Percentiles rank a stretch among this genome's conserved stretches.
These are phyloP conservation scores for Colletotrichum camelliae DNA, from an alignment of 2,329 filamentous ascomycete species.

Conservation along the genomic window DNA sequence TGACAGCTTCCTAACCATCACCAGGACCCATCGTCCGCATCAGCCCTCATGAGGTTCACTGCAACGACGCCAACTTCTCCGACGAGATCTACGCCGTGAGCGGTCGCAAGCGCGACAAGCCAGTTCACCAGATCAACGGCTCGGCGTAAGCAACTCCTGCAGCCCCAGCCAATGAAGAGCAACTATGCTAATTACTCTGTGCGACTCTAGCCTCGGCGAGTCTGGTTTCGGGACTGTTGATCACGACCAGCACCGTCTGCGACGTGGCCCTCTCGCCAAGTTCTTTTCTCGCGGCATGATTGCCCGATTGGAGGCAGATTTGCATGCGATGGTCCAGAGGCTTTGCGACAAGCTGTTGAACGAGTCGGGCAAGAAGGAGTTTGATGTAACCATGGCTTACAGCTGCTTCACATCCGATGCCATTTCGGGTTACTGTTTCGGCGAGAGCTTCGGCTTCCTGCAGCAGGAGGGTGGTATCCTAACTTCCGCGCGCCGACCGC, in stretches of 20 bases:
- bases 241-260: conserved; percentile 32
- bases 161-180: not conserved
- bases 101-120: conserved; percentile 22
- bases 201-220: conserved; percentile 22
- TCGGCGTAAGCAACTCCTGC: conserved; percentile 4
- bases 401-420: conserved; percentile 45
- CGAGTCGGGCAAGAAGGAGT: conserved; percentile 24
- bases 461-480: conserved; percentile 38
- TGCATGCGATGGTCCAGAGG: conserved; percentile 29
- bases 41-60: conserved; percentile 44
- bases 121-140: conserved; percentile 22
- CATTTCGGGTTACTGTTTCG: conserved; percentile 42
- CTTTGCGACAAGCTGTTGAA: conserved; percentile 35
- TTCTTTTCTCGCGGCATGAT: conserved; percentile 37
- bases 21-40: conserved; percentile 43
- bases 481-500: conserved; percentile 33
- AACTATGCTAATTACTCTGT: not conserved
- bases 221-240: conserved; percentile 27
- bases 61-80: conserved; percentile 36
- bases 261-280: conserved; percentile 29
- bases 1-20: not conserved
- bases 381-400: conserved; percentile 41
- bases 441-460: conserved; percentile 38
- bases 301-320: conserved; percentile 32
- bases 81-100: conserved; percentile 43